These are phyloP conservation scores for Plasmopara halstedii DNA, from an alignment of 352 stramenopile species.

Conservation along the genomic window DNA sequence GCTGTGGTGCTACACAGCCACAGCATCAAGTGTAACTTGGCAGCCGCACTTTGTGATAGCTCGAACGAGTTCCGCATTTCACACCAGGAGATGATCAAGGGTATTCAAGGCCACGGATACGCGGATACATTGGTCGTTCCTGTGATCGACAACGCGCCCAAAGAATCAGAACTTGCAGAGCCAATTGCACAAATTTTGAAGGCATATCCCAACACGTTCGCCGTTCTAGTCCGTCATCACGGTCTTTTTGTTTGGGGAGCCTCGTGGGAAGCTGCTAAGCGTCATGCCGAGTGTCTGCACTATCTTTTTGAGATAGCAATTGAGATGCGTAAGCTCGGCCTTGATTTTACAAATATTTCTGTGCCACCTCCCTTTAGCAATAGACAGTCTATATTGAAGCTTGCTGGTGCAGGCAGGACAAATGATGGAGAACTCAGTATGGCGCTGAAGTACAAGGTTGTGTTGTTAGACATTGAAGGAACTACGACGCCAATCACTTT, in stretches of 20 bases:
- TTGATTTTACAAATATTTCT: slow-evolving; percentile 59
- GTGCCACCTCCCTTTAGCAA: slow-evolving; percentile 36
- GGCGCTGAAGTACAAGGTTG: slow-evolving; percentile 81
- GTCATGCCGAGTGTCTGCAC: slow-evolving; percentile 94
- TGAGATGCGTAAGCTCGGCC: slow-evolving; percentile 82
- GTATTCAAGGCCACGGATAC: slow-evolving; percentile 88
- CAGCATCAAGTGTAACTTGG: slow-evolving; percentile 80
- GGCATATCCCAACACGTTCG: slow-evolving; percentile 82
- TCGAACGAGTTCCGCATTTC: slow-evolving; percentile 85
- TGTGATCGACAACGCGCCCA: slow-evolving; percentile 95
- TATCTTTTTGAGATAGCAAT: slow-evolving; percentile 92
- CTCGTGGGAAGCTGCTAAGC: slow-evolving; percentile 94
- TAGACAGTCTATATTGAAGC: slow-evolving; percentile 32
- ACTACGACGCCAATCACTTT: slow-evolving; percentile 95
- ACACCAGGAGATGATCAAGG: slow-evolving; percentile 98
- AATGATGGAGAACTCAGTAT: slow-evolving; percentile 22
- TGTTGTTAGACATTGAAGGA: slow-evolving; percentile 95
- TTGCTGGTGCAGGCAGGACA: slow-evolving; percentile 17
- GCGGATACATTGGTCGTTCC: slow-evolving; percentile 90
- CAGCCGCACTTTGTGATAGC: slow-evolving; percentile 84
- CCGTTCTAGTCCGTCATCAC: slow-evolving; percentile 92
- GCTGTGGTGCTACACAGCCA: slow-evolving; percentile 78
- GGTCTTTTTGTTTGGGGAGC: slow-evolving; percentile 96
- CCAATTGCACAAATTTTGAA: slow-evolving; percentile 80
- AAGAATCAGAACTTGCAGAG: slow-evolving; percentile 88